Base-by-base conservation (phyloP, 441 rosid genomes). In the Eutrema salsugineum region DNA sequence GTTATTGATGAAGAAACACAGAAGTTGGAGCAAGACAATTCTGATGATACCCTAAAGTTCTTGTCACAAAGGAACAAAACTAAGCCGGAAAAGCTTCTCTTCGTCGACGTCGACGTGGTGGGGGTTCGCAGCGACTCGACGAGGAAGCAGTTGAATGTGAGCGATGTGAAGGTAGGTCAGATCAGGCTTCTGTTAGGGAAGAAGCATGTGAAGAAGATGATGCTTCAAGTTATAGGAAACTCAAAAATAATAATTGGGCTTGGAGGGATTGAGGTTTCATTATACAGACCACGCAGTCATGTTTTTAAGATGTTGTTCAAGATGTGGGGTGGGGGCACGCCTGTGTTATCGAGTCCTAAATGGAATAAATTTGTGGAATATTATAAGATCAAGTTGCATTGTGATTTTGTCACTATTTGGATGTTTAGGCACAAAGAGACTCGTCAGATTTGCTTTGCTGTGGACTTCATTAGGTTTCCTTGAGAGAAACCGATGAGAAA, bases 391-490 rank as follows among this genome's bases (percentile, higher is more conserved):
- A 1, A 16, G 16, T 15, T 0, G 57, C 11, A 12, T 44, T 35
- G 32, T 11, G 64, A 72, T 56, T 72, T 72, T 65, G 10, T 65
- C 24, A 51, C 36, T 7, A 9, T 66, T 58, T 73, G 67, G 67
- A 66, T 73, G 77, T 73, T 73, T 66, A 58, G 44, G 54, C 66
- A 58, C 11, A 15, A 0, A 6, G 3, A 2, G 20, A 58, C 20
- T 30, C 6, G 11, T 6, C 1, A 58, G 54, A 33, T 73, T 66
- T 66, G 67, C 46, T 73, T 73, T 9, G 72, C 49, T 39, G 58
- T 73, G 40, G 30, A 49, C 1, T n/a, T 0, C 5, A 4, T 2
- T 17, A 73, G 5, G 14, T 38, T 57, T 47, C 1, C 27, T 12
- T 28, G 64, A 30, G 8, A 17, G 0, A 17, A 1, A 3, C 22